Evolutionary conservation across 2,329 filamentous ascomycete genomes (phyloP).

Genomic region (Exophiala oligosperma): DNA sequence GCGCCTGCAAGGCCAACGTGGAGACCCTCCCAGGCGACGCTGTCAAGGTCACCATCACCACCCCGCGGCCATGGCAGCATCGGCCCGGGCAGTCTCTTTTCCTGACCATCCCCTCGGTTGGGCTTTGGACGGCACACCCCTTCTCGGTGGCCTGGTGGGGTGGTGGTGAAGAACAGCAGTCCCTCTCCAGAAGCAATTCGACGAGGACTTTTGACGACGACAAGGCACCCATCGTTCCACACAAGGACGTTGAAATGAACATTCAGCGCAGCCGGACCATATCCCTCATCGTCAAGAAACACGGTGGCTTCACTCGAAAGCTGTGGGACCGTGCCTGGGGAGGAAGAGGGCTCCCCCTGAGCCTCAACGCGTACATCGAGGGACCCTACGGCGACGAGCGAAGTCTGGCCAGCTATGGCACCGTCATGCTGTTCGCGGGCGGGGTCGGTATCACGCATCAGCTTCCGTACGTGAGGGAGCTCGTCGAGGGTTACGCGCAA

Average conservation of each 20-base stretch:
- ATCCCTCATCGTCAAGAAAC: slow-evolving; percentile 82
- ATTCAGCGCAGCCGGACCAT: slow-evolving; percentile 58
- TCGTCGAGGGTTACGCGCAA: slow-evolving; percentile 67
- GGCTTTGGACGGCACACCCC: slow-evolving; percentile 71
- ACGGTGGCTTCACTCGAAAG: slow-evolving; percentile 82
- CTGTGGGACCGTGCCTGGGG: slow-evolving; percentile 69
- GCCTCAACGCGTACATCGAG: slow-evolving; percentile 74
- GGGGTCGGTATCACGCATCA: slow-evolving; percentile 96
- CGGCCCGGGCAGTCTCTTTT: slow-evolving; percentile 73
- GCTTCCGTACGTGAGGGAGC: slow-evolving; percentile 79
- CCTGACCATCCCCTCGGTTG: slow-evolving; percentile 66
- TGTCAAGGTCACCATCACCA: slow-evolving; percentile 67
- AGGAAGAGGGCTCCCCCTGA: slow-evolving; percentile 51
- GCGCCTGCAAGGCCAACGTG: slow-evolving; percentile 65
- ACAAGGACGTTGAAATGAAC: slow-evolving; percentile 54
- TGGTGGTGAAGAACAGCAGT: slow-evolving; percentile 45
- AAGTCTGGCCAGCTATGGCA: slow-evolving; percentile 87
- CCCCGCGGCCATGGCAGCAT: slow-evolving; percentile 66
- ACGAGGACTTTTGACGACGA: slow-evolving; percentile 22
- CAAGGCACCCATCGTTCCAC: slow-evolving; percentile 36
- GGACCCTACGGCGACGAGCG: slow-evolving; percentile 86
- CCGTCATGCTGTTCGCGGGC: slow-evolving; percentile 84
- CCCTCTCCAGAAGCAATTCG: slow-evolving; percentile 21
- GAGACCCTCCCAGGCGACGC: slow-evolving; percentile 70
- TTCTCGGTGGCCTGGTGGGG: slow-evolving; percentile 78